Conservation (phyloP, 1,284 basidiomycete species). For the Ceratobasidium sp. region DNA sequence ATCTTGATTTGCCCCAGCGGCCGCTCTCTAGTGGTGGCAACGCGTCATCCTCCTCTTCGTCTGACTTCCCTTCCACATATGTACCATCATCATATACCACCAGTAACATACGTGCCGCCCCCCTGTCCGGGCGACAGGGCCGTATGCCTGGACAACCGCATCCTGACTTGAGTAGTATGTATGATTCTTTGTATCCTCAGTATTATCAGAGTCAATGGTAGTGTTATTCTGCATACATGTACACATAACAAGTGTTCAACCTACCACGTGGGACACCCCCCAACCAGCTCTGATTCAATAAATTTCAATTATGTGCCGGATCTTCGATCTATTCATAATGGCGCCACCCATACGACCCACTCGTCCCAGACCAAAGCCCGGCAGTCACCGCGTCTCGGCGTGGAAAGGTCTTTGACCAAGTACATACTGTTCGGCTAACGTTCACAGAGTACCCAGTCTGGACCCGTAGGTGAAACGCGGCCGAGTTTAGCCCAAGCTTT, state of each 20-base stretch:
- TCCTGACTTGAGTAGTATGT: conserved; percentile 22
- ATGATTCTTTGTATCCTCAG: conserved; percentile 24
- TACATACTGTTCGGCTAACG: background rate
- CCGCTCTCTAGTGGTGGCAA: conserved; percentile 22
- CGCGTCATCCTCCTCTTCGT: conserved; percentile 34
- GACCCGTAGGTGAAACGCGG: background rate
- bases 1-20: conserved; percentile 27
- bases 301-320: too few relatives aligned
- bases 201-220: conserved; percentile 39
- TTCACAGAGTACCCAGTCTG: background rate
- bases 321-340: too few relatives aligned
- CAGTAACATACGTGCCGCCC: conserved; percentile 17
- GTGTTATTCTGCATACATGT: conserved; percentile 25
- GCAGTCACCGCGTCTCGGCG: background rate
- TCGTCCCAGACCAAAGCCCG: too few relatives aligned
- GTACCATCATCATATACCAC: conserved; percentile 40
- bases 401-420: background rate
- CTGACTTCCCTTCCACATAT: conserved; percentile 30
- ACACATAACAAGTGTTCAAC: background rate
- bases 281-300: too few relatives aligned
- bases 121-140: conserved; percentile 26
- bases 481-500: background rate
- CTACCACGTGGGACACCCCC: too few relatives aligned
- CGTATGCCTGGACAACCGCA: conserved; percentile 24
- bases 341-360: too few relatives aligned